phyloP scores from a whole-genome alignment of 805 yeast genomes.

The Saturnispora silvae region DNA sequence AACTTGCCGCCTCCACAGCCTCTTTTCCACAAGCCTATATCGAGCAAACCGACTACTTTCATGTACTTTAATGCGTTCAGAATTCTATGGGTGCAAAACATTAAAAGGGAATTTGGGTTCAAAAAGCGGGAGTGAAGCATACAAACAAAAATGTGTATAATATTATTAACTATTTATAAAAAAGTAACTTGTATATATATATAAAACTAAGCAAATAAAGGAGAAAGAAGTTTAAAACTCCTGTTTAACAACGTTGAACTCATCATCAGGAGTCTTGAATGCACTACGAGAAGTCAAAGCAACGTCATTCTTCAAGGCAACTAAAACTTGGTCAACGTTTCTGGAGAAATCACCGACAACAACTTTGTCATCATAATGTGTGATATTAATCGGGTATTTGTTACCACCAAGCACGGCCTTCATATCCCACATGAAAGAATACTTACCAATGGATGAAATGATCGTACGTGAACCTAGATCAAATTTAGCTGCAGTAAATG shows the following conservation, averaged over 20 bases:
- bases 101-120: constrained; percentile 44
- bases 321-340: constrained; percentile 60
- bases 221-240: constrained; percentile 5
- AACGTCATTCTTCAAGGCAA: constrained; percentile 70
- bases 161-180: constrained; percentile 11
- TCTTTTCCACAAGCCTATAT: constrained; percentile 12
- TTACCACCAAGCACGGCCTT: constrained; percentile 45
- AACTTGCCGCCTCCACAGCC: constrained; percentile 40
- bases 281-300: constrained; percentile 53
- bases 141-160: no score
- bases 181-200: background rate
- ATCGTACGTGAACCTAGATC: constrained; percentile 55
- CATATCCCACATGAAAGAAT: constrained; percentile 72
- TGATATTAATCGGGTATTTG: constrained; percentile 48
- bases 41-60: constrained; percentile 36
- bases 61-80: constrained; percentile 57
- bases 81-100: constrained; percentile 48
- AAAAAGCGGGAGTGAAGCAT: constrained; percentile 20
- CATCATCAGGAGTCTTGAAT: constrained; percentile 41
- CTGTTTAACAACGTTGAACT: constrained; percentile 21
- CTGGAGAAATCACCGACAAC: constrained; percentile 72
- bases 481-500: constrained; percentile 67
- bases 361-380: constrained; percentile 47
- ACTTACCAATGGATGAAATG: constrained; percentile 32
- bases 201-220: constrained; percentile 8